phyloP scores from a whole-genome alignment of 2,329 filamentous ascomycete genomes.

The Neonectria faginata region DNA sequence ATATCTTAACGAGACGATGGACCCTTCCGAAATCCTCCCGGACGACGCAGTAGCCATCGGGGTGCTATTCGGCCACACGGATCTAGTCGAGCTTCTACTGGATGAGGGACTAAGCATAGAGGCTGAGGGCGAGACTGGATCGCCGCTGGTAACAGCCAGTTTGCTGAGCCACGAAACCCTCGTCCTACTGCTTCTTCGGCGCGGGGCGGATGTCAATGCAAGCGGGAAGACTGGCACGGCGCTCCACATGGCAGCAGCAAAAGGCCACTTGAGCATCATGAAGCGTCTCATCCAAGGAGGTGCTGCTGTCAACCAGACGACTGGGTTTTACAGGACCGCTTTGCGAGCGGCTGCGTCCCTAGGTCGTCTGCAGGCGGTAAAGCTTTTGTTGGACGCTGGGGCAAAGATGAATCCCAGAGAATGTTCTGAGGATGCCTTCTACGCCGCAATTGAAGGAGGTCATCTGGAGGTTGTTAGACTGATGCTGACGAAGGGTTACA shows the following conservation, averaged over 20 bases:
- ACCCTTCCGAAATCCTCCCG: background rate
- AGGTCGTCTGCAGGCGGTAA: conserved; percentile 3
- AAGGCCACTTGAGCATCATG: conserved; percentile 8
- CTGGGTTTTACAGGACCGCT: background rate
- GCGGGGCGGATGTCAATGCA: conserved; percentile 1
- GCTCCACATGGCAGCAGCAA: conserved; percentile 13
- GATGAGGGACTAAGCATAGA: conserved; percentile 20
- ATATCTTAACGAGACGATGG: background rate
- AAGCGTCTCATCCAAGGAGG: conserved; percentile 8
- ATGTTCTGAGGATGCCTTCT: conserved; percentile 18
- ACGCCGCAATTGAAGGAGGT: conserved; percentile 24
- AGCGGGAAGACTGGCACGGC: conserved; percentile 12
- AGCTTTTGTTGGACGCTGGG: conserved; percentile 10
- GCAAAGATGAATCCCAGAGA: background rate
- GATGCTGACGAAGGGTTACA: conserved; percentile 8
- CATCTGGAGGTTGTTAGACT: conserved; percentile 21
- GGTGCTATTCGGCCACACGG: background rate
- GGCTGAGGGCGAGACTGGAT: conserved; percentile 21
- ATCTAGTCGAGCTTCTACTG: conserved; percentile 11
- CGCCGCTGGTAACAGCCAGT: conserved; percentile 19
- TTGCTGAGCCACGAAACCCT: conserved; percentile 14
- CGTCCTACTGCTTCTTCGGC: conserved; percentile 13
- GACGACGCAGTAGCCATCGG: conserved; percentile 21
- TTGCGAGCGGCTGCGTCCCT: conserved; percentile 26
- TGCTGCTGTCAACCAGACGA: conserved; percentile 13